Evolutionary conservation across 1,284 basidiomycete genomes (phyloP), one percentile per base, ranked within the genome.

Genomic region (Heterobasidion annosum): DNA sequence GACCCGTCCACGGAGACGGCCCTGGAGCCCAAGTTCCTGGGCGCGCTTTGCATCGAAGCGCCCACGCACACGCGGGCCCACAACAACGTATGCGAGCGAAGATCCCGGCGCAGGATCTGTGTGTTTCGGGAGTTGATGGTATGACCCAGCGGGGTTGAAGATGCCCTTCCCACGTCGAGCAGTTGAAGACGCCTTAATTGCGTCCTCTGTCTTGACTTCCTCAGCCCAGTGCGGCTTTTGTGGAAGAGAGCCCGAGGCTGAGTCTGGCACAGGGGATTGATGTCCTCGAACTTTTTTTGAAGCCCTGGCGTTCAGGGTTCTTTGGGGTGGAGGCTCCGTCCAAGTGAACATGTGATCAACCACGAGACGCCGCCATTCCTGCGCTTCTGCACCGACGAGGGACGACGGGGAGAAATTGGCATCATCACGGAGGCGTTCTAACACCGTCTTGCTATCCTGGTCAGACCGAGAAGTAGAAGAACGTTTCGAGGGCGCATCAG

Each of bases 21-120:
- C 89, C 1, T 72, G 71, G 2, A 98, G 73, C 8, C 87, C 85
- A 0, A 93, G 73, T 35, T 72, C 77, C 6, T 73, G 65, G 0
- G 93, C 91, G 59, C 81, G 84, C 55, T 70, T 69, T 0, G 70
- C 82, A 59, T 96, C 81, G 64, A 98, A 96, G 68, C 91, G 93
- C n/a, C 94, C 94, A 2, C 92, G 82, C 42, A 85, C 73, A 2
- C 75, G 75, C 0, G 93, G 90, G 0, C 92, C 91, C 50, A 91
- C 76, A 45, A 88, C 68, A 25, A 95, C 76, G 66, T 94, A 97
- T 5, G 77, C 77, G n/a, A 82, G 56, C 2, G 76, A 72, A 7
- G 73, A 67, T 34, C 48, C 49, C 40, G 51, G 54, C 6, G 18
- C 18, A n/a, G 47, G 25, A 8, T 50, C 51, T 43, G 51, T 19